phyloP scores from a whole-genome alignment of 495 filamentous ascomycete genomes.

The Talaromyces adpressus region DNA sequence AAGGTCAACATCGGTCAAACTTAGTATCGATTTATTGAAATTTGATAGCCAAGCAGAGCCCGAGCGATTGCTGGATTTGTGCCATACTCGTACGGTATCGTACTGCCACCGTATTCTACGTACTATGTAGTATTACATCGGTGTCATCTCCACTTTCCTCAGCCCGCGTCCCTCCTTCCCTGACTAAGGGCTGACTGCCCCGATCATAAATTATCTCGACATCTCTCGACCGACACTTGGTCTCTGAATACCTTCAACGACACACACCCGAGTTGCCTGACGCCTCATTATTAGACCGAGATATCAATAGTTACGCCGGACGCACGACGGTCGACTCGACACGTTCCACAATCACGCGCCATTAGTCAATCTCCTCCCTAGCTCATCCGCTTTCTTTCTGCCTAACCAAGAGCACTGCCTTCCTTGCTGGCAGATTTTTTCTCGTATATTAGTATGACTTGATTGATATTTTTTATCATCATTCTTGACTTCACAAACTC shows the following conservation, averaged over 20 bases:
- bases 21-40: not conserved
- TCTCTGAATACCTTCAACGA: not conserved
- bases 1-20: not conserved
- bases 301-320: not conserved
- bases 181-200: not conserved
- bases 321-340: constrained; percentile 1
- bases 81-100: not conserved
- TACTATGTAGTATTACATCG: too few species aligned
- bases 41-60: not conserved
- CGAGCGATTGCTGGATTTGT: not conserved
- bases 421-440: not conserved
- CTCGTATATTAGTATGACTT: not conserved
- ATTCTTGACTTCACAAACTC: not conserved
- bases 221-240: not conserved
- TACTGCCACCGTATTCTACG: not conserved
- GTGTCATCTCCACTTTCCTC: constrained; percentile 5
- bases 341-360: constrained; percentile 10
- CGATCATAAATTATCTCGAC: not conserved
- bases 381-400: constrained; percentile 11
- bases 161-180: not conserved
- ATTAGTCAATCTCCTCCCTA: constrained; percentile 15
- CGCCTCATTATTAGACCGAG: not conserved
- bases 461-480: not conserved
- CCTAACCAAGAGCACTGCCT: constrained; percentile 8
- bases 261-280: not conserved